Evolutionary conservation across 2,329 filamentous ascomycete species (phyloP).

Genomic region (Beauveria brongniartii): DNA sequence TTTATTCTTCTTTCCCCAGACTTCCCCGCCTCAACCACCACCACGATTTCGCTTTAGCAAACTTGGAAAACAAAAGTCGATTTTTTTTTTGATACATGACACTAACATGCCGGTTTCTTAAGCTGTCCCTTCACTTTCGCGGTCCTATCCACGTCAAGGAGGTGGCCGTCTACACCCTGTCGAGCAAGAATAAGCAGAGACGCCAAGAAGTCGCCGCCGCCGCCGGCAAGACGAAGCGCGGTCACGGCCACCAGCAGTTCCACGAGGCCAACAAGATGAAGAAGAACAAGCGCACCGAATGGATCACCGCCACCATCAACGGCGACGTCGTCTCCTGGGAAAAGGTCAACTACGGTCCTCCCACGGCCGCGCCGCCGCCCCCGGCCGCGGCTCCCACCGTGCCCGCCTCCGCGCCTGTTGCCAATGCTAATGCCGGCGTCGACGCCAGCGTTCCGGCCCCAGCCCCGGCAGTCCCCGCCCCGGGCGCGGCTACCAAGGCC

Average conservation of each 20-base stretch:
- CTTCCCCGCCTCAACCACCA: too few species aligned
- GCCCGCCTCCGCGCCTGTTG: background rate
- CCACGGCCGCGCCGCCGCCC: constrained; percentile 10
- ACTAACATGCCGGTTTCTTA: background rate
- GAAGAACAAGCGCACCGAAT: constrained; percentile 39
- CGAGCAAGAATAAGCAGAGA: constrained; percentile 23
- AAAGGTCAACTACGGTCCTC: constrained; percentile 44
- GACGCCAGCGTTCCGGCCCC: constrained; percentile 7
- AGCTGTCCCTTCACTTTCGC: constrained; percentile 67
- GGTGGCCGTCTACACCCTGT: constrained; percentile 60
- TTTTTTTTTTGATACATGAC: too few species aligned
- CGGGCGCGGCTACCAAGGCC: background rate
- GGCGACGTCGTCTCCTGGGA: constrained; percentile 50
- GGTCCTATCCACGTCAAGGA: constrained; percentile 61
- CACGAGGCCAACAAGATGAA: constrained; percentile 34
- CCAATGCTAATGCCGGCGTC: constrained; percentile 9
- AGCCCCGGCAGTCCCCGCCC: constrained; percentile 1
- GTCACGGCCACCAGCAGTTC: constrained; percentile 40
- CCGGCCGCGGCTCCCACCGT: constrained; percentile 9
- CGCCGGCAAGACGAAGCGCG: constrained; percentile 20
- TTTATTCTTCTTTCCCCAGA: too few species aligned
- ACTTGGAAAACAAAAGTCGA: too few species aligned
- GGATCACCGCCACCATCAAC: constrained; percentile 50
- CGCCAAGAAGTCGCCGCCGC: constrained; percentile 13
- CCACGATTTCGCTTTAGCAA: too few species aligned